These are phyloP conservation scores for Neurospora terricola DNA, from an alignment of 495 filamentous ascomycete genomes.

Conservation along the genomic window DNA sequence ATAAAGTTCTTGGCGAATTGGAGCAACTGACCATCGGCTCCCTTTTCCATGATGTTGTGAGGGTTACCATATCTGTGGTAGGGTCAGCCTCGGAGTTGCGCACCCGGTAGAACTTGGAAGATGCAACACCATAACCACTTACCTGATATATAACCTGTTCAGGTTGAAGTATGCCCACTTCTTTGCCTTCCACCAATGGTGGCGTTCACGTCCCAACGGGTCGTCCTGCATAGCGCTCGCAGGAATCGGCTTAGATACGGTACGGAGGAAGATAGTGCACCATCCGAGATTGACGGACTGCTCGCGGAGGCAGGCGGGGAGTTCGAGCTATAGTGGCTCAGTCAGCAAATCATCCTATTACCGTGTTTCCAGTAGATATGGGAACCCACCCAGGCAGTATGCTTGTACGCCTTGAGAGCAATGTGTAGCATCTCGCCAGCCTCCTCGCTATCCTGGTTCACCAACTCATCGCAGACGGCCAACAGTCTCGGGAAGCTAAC, in stretches of 20 bases:
- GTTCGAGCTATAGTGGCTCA: constrained; percentile 55
- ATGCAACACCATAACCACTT: constrained; percentile 13
- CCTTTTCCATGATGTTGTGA: constrained; percentile 47
- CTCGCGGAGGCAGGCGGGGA: constrained; percentile 63
- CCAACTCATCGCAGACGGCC: constrained; percentile 73
- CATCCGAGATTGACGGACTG: constrained; percentile 81
- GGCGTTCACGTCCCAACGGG: constrained; percentile 73
- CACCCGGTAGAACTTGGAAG: not conserved
- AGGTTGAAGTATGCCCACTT: constrained; percentile 98
- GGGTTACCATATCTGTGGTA: constrained; percentile 77
- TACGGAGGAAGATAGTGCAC: constrained; percentile 87
- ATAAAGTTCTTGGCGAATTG: constrained; percentile 85
- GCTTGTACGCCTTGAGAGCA: constrained; percentile 92
- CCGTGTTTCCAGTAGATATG: not conserved
- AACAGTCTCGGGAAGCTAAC: constrained; percentile 86
- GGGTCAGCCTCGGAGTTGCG: constrained; percentile 11
- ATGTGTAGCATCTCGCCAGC: constrained; percentile 95
- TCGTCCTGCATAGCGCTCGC: constrained; percentile 71
- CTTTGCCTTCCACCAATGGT: constrained; percentile 99
- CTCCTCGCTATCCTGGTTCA: constrained; percentile 82
- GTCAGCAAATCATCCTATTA: constrained; percentile 23
- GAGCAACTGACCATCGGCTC: constrained; percentile 57
- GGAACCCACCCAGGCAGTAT: constrained; percentile 82
- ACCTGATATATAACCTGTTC: constrained; percentile 91
- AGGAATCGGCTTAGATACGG: constrained; percentile 78